Conservation (phyloP, 306 rosid genomes). For the Prinsepia uniflora region DNA sequence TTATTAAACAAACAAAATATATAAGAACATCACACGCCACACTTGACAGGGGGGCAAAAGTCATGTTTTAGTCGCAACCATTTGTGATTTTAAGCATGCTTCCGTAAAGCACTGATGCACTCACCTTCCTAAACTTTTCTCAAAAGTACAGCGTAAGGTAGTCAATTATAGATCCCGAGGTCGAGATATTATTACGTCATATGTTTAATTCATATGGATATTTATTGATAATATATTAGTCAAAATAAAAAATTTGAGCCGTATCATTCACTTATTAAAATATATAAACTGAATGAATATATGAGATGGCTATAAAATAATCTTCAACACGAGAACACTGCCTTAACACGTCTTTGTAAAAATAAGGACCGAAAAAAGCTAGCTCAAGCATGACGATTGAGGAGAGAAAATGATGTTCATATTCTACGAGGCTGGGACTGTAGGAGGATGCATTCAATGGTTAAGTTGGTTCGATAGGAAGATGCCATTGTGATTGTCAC, state of each 20-base stretch:
- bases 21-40: constrained; percentile 17
- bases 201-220: too few species aligned
- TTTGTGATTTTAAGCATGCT: constrained; percentile 22
- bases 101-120: constrained; percentile 33
- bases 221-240: too few species aligned
- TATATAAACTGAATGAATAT: too few species aligned
- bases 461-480: too few species aligned
- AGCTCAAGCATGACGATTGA: too few species aligned
- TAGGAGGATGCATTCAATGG: neutral
- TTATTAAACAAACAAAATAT: constrained; percentile 16
- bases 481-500: too few species aligned
- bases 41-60: constrained; percentile 24
- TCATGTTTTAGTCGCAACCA: constrained; percentile 28
- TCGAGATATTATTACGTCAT: too few species aligned
- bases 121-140: constrained; percentile 10
- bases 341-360: neutral
- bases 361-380: neutral
- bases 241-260: too few species aligned
- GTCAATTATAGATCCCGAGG: neutral
- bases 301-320: too few species aligned
- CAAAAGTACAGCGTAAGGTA: neutral
- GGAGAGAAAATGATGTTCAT: neutral
- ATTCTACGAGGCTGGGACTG: too few species aligned
- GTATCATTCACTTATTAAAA: too few species aligned
- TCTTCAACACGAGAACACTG: neutral